Base-by-base conservation (phyloP, 768 basidiomycete genomes). In the Lactifluus piperatus region DNA sequence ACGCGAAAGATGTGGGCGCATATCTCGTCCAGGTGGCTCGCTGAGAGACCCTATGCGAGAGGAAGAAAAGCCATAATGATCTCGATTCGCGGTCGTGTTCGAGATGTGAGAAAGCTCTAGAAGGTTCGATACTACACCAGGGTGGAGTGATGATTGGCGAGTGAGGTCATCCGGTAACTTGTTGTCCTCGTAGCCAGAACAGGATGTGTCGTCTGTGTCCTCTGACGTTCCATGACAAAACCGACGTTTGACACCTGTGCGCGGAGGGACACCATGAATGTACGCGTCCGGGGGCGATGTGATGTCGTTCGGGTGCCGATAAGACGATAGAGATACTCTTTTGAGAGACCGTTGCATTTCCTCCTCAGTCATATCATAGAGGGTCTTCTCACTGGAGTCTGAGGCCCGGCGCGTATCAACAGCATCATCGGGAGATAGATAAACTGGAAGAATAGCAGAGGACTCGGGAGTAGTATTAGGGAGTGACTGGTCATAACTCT, bases 221-320 rank as follows among this genome's bases (percentile, higher is more conserved):
- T 46, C 49, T n/a, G 59, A 41, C 2, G n/a, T 2, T 18, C 11
- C 41, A 54, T 46, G 49, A 16, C 50, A 44, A 13, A 13, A 29
- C 18, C 36, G 49, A 51, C 29, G 54, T 26, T 43, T 51, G 26
- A 50, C 41, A 36, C 47, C 27, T 5, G 48, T 45, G 5, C 27
- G 36, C 7, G 54, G 49, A 20, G 43, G 36, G 16, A 18, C 49
- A 7, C 49, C 44, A 11, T 9, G 16, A 29, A 29, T 2, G 59
- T 51, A 51, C 13, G 20, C 36, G 30, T 34, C n/a, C 37, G 27
- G 22, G 4, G 59, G 59, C 2, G 44, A 27, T 16, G 29, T 11
- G 18, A 60, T 56, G 18, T 60, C 54, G 13, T 60, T 60, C 29
- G 59, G 59, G 9, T 60, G 59, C 34, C 41, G 59, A 51, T 60